A percentile compares a stretch with the other conserved stretches of the same genome.
Evolutionary conservation across 768 basidiomycete species (phyloP).

Genomic region (Calocybe indica): DNA sequence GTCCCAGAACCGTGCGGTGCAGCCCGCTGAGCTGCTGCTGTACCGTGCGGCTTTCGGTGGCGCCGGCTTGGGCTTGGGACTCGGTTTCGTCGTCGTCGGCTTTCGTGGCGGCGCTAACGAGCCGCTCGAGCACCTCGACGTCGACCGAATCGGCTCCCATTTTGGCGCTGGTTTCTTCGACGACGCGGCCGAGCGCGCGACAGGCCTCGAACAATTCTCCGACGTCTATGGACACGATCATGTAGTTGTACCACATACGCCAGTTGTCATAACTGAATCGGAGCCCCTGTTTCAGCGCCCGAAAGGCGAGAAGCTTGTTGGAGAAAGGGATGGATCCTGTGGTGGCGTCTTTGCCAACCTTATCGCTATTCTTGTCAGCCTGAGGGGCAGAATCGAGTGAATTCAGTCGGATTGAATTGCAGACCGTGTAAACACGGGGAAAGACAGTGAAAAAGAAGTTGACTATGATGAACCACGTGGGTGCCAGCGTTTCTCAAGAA

Average conservation of each 20-base stretch:
- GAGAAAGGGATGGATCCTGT: conserved; percentile 42
- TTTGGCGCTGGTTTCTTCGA: conserved; percentile 63
- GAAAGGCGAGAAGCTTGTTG: conserved; percentile 86
- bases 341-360: conserved; percentile 16
- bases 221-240: conserved; percentile 88
- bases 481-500: neutral
- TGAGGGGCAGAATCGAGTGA: neutral
- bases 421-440: neutral
- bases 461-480: neutral
- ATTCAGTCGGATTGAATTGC: too few relatives aligned
- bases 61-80: conserved; percentile 21
- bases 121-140: conserved; percentile 79
- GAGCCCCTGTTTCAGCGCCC: conserved; percentile 87
- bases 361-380: neutral
- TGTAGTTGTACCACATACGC: conserved; percentile 99
- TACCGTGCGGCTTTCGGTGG: neutral
- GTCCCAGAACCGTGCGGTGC: conserved; percentile 54
- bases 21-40: conserved; percentile 33
- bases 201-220: conserved; percentile 88
- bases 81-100: conserved; percentile 30
- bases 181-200: conserved; percentile 74
- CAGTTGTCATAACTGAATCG: conserved; percentile 84
- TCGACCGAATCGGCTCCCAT: conserved; percentile 60
- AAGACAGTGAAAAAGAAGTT: conserved; percentile 4
- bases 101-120: conserved; percentile 83